Evolutionary conservation across 2,329 filamentous ascomycete species (phyloP), one percentile per base, ranked within the genome.

Genomic region (Thelonectria blattea): DNA sequence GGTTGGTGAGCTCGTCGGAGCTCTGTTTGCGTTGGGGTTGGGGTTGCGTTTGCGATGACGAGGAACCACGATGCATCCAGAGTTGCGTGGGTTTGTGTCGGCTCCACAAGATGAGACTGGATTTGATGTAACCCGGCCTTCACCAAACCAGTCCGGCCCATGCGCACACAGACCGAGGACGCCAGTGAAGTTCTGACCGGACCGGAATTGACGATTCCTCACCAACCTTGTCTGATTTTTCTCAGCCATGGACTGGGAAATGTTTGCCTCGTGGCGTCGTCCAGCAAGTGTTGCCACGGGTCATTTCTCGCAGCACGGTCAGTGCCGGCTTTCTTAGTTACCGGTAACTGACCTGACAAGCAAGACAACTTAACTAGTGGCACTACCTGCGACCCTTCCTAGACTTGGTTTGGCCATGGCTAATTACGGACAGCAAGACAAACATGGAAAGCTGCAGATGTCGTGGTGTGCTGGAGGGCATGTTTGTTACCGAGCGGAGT

Each of bases 211-310:
- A 47, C 9, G 45, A 47, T 30, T 30, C 27, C 27, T 30, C 27
- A 30, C 17, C 12, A n/a, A 27, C 17, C 10, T 39, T 27, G 15
- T 48, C 3, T 55, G 46, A 48, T 30, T 39, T 55, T 55, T 55
- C 39, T 41, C 34, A 22, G 22, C 17, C 24, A 39, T n/a, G 24
- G n/a, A 46, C 32, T 47, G 41, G 42, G 32, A 60, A 24, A 34
- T 18, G 12, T 51, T 47, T 37, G 41, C 53, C 42, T 47, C 41
- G 60, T 58, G 46, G 57, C 64, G 64, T 58, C 62, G 62, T 57
- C 58, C 11, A 64, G 65, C 59, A 42, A 22, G 6, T 27, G 24
- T 30, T 30, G 43, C 18, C 18, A 45, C 11, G 17, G 42, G 20
- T 45, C 20, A 14, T 24, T 45, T 12, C 20, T 45, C 12, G 15